Conservation (phyloP, 306 rosid genomes). For the Phaseolus lunatus region DNA sequence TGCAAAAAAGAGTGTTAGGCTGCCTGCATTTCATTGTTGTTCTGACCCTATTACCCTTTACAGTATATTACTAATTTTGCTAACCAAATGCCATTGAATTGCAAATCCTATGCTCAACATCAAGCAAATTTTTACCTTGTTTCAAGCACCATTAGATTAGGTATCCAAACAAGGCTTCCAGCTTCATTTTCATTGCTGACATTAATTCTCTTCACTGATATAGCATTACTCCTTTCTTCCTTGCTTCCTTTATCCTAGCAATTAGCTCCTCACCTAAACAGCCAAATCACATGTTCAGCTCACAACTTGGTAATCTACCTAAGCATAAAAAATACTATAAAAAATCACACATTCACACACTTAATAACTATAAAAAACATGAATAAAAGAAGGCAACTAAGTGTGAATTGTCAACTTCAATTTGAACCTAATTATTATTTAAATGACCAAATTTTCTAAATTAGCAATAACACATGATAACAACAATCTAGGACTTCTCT, state of each 20-base stretch:
- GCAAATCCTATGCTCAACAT: not conserved
- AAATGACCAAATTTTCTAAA: not conserved
- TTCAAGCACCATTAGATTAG: not conserved
- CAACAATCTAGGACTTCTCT: no score
- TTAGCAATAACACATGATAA: not conserved
- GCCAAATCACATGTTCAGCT: not conserved
- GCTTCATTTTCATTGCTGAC: not conserved
- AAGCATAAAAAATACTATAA: not conserved
- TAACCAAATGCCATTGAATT: not conserved
- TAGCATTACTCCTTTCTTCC: not conserved
- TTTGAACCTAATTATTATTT: not conserved
- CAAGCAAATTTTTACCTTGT: not conserved
- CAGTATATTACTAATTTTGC: not conserved
- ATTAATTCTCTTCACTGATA: not conserved
- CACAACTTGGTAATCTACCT: not conserved
- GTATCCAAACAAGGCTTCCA: not conserved
- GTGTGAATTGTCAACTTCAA: not conserved
- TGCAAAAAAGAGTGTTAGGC: no score
- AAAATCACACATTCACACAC: not conserved
- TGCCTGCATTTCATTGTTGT: no score
- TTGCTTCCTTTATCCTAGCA: not conserved
- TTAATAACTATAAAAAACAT: not conserved
- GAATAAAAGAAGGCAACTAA: not conserved
- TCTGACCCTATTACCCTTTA: no score
- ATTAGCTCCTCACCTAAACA: not conserved